Conservation (phyloP, 441 rosid species). For the Gossypium schwendimanii region DNA sequence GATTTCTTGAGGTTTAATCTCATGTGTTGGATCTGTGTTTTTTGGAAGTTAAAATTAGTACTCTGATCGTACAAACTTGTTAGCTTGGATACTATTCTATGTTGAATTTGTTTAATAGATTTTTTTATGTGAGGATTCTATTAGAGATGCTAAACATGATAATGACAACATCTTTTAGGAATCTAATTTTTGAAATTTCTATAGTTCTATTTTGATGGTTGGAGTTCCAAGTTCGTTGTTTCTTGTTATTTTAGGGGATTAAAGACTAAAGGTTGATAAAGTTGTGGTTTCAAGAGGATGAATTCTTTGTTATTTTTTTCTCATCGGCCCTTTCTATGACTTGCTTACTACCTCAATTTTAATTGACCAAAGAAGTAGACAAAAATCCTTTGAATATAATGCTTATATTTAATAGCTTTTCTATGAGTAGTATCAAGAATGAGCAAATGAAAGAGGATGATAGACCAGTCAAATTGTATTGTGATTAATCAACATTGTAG, state of each 20-base stretch:
- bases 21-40: background rate
- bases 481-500: background rate
- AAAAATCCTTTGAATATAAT: background rate
- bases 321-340: background rate
- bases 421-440: background rate
- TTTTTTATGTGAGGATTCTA: background rate
- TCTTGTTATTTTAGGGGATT: background rate
- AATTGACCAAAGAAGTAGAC: background rate
- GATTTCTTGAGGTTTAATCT: background rate
- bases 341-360: background rate
- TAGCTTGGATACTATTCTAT: background rate
- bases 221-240: background rate
- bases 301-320: background rate
- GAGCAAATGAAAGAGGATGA: background rate
- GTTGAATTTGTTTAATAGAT: background rate
- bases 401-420: background rate
- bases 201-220: too few relatives aligned
- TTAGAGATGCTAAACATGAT: background rate
- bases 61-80: background rate
- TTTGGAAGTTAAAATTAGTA: background rate
- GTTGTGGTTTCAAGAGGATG: background rate
- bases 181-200: too few relatives aligned
- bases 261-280: background rate
- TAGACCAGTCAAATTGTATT: background rate
- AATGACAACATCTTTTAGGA: background rate